phyloP scores from a whole-genome alignment of 2,329 filamentous ascomycete genomes.

The Pseudogymnoascus sp. region DNA sequence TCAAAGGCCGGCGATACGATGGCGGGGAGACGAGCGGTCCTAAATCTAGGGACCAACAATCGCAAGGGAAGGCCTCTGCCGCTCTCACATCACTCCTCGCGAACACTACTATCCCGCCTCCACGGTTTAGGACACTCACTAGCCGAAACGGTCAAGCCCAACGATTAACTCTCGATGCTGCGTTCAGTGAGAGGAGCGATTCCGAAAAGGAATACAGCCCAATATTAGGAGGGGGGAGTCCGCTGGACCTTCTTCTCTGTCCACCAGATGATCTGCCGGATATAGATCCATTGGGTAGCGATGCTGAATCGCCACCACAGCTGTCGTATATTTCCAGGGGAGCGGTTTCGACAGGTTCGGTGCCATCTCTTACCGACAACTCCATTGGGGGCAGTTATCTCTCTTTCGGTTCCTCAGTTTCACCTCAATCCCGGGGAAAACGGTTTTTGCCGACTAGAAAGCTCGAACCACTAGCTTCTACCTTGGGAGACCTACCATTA shows the following conservation, averaged over 20 bases:
- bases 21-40: conserved; percentile 13
- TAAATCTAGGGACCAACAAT: neutral
- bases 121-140: conserved; percentile 26
- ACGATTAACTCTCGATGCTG: conserved; percentile 46
- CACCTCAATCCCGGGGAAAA: conserved; percentile 28
- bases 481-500: conserved; percentile 38
- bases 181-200: conserved; percentile 34
- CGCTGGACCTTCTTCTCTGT: conserved; percentile 50
- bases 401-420: conserved; percentile 19
- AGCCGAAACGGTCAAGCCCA: conserved; percentile 17
- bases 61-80: conserved; percentile 19
- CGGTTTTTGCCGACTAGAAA: conserved; percentile 37
- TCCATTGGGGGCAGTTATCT: conserved; percentile 32
- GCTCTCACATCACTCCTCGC: conserved; percentile 54
- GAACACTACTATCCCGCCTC: conserved; percentile 49
- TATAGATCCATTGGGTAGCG: conserved; percentile 36
- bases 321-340: conserved; percentile 38
- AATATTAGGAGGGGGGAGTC: conserved; percentile 43
- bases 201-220: conserved; percentile 49
- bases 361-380: conserved; percentile 47
- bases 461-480: conserved; percentile 47
- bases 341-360: conserved; percentile 51
- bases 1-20: conserved; percentile 17
- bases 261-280: conserved; percentile 50
- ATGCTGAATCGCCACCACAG: conserved; percentile 42